These are phyloP conservation scores for Trichosporon ovoides DNA, from an alignment of 1,284 basidiomycete genomes.

Conservation along the genomic window DNA sequence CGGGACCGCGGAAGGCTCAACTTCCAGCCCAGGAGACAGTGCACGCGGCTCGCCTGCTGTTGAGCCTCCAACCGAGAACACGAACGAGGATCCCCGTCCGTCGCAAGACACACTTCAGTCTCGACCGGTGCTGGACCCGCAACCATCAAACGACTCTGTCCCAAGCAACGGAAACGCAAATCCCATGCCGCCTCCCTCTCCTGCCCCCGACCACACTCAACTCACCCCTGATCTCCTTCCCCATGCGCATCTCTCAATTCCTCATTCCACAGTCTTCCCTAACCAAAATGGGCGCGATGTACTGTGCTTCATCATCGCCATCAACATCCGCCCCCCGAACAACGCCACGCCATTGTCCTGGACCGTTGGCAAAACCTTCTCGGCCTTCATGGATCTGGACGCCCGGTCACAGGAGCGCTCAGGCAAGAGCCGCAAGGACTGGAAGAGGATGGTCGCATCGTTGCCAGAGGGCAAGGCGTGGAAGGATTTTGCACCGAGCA, in stretches of 20 bases:
- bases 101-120: conserved; percentile 26
- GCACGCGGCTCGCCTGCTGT: conserved; percentile 17
- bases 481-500: conserved; percentile 94
- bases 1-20: conserved; percentile 5
- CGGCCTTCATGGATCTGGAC: conserved; percentile 81
- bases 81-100: conserved; percentile 12
- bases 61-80: conserved; percentile 5
- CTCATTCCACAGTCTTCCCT: conserved; percentile 43
- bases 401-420: conserved; percentile 55
- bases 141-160: conserved; percentile 15
- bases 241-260: conserved; percentile 41
- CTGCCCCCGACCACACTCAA: conserved; percentile 16
- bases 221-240: conserved; percentile 39
- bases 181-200: conserved; percentile 7
- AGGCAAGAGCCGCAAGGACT: conserved; percentile 59
- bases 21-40: conserved; percentile 14
- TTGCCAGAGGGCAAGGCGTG: conserved; percentile 89
- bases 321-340: conserved; percentile 42
- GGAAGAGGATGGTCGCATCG: conserved; percentile 65
- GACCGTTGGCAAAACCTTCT: conserved; percentile 91
- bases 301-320: conserved; percentile 44
- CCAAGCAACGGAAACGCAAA: background rate
- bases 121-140: conserved; percentile 8
- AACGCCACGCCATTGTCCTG: conserved; percentile 56
- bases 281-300: conserved; percentile 45